Base-by-base conservation (phyloP, 1,284 basidiomycete genomes). In the Naganishia sp. region DNA sequence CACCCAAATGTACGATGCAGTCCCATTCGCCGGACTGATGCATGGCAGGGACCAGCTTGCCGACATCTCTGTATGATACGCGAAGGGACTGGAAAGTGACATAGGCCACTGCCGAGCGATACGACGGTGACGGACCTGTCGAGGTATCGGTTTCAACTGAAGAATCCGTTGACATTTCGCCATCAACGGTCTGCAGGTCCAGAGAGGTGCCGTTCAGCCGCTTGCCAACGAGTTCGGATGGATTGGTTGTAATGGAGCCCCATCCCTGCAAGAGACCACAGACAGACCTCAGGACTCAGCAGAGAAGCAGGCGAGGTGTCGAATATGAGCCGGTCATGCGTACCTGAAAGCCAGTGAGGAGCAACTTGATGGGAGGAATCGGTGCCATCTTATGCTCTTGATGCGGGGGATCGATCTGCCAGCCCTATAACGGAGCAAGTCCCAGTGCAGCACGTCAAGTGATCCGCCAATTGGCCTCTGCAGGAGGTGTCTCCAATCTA, bases 321-420 rank as follows among this genome's bases (percentile, higher is more conserved):
- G 17, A 11, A 35, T n/a, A 23, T 6, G 31, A 17, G 13, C 7
- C 18, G 10, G 11, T 23, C 9, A 6, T 6, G 32, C 57, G 17
- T 25, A 60, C 57, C 57, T 60, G 57, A 35, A 60, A 60, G 47
- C 57, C 57, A 11, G 57, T 60, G 31, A 60, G 57, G 21, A 60
- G 32, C 13, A 60, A 31, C 21, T 39, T 60, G 31, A 60, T 23
- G 32, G n/a, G n/a, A n/a, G 42, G 42, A 13, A 17, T 32, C 11
- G 42, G 10, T 15, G 17, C 42, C n/a, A 31, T 39, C 35, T 39
- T 10, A 9, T 39, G 35, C 7, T 13, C 13, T 13, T 39, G 10
- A 39, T 2, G 35, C 35, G 13, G 7, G 10, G 13, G 13, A 39
- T 39, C 35, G 35, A 6, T 39, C 10, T 13, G 35, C 13, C 4